phyloP scores from a whole-genome alignment of 345 rosid species.

The Moricandia moricandioides region DNA sequence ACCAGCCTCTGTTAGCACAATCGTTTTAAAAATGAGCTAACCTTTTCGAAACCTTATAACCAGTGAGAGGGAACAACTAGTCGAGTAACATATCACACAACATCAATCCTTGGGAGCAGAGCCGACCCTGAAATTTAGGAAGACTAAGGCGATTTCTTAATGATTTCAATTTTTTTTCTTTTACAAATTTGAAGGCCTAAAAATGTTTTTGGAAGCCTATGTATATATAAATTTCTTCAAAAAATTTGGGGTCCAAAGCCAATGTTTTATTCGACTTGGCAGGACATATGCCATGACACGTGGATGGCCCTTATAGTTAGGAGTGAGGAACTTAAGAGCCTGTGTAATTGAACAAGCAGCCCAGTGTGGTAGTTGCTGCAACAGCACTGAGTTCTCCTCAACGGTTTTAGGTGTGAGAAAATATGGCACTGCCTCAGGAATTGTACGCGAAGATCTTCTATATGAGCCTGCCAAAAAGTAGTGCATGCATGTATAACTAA shows the following conservation, averaged over 20 bases:
- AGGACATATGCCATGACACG: conserved; percentile 99
- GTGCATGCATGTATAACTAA: background rate
- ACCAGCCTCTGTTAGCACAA: conserved; percentile 63
- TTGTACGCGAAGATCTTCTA: conserved; percentile 72
- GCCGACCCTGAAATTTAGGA: background rate
- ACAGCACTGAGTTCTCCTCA: conserved; percentile 83
- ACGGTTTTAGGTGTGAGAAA: conserved; percentile 92
- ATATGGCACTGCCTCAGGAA: conserved; percentile 96
- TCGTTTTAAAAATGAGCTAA: background rate
- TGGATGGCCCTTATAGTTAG: conserved; percentile 91
- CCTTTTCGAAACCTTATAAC: background rate
- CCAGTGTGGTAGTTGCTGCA: conserved; percentile 99
- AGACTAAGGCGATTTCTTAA: too few relatives aligned
- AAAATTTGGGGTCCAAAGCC: too few relatives aligned
- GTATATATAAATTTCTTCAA: too few relatives aligned
- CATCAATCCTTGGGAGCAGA: background rate
- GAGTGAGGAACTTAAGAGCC: conserved; percentile 92
- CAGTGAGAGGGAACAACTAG: background rate
- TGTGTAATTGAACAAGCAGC: conserved; percentile 95
- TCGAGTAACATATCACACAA: conserved; percentile 7
- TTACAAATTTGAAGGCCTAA: too few relatives aligned
- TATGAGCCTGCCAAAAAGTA: conserved; percentile 59
- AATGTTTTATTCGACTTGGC: too few relatives aligned
- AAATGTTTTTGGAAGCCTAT: too few relatives aligned
- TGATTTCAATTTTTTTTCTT: too few relatives aligned